Base-by-base conservation (phyloP, 2,329 filamentous ascomycete genomes). In the Dactylellina parvicollis region DNA sequence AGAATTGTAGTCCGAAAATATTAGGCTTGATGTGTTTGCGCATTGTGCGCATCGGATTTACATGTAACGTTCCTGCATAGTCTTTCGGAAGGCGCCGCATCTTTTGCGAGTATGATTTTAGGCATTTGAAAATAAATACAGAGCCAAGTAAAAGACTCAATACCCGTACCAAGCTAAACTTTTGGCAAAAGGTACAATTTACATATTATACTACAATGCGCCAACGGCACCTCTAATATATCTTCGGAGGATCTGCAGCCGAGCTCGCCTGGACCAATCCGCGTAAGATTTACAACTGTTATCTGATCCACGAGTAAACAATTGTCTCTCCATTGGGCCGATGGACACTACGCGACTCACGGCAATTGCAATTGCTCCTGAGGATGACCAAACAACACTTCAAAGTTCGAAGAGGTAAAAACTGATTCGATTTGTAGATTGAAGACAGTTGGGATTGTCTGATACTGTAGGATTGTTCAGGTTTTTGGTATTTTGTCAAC, bases 41-140 rank as follows among this genome's bases (percentile, higher is more conserved):
- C 50, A n/a, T 42, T 54, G 20, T 36, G 20, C 42, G 24, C 16
- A 4, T 46, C 20, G 8, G 12, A 49, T 28, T 49, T 24, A 5
- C 26, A 26, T 20, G 32, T 30, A 47, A 26, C 28, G 67, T 72
- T 52, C 67, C 59, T 72, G 67, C 67, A 65, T 47, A 20, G 46
- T 61, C 46, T 28, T 18, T 62, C 46, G 64, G 64, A 60, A 69
- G 64, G 64, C 64, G 59, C 50, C 59, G 67, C 67, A 18, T 22
- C n/a, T 34, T 30, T 30, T 20, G 22, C 36, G 36, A 42, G 24
- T n/a, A 10, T 16, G 59, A 72, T 28, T 72, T 72, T 72, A 72
- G 67, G 52, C 67, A 72, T 46, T 50, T 65, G 52, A 46, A 40
- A 49, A 28, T 42, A n/a, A n/a, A n/a, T n/a, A n/a, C n/a, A 18